A percentile compares a stretch with the other conserved stretches of the same genome.
Conservation (phyloP, 2,329 filamentous ascomycete species). For the Diaporthe ilicicola region DNA sequence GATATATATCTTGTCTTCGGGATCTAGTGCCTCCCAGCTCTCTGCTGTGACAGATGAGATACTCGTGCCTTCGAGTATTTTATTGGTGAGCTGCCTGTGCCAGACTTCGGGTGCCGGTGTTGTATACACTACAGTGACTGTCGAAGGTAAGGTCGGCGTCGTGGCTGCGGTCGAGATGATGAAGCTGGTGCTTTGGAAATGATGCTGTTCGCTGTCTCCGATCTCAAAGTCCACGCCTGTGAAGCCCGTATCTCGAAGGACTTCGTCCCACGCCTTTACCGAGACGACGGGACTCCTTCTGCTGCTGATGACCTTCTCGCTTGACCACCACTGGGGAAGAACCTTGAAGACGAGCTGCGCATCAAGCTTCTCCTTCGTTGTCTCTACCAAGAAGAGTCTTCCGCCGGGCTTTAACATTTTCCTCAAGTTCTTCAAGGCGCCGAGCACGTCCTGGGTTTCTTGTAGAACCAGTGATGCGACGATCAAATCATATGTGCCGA, state of each 20-base stretch:
- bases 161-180: not conserved
- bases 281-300: not conserved
- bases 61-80: not conserved
- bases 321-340: conserved; percentile 48
- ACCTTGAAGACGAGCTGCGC: conserved; percentile 43
- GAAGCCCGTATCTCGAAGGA: conserved; percentile 1
- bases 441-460: conserved; percentile 35
- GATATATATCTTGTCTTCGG: not conserved
- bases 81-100: not conserved
- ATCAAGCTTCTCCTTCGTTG: conserved; percentile 14
- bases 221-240: conserved; percentile 4
- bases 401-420: conserved; percentile 47
- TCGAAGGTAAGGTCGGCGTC: not conserved
- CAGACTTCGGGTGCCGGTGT: not conserved
- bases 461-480: conserved; percentile 43
- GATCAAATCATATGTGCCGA: conserved; percentile 41
- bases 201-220: not conserved
- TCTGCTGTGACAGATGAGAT: not conserved
- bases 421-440: conserved; percentile 38
- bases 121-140: not conserved
- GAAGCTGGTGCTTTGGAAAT: conserved; percentile 4
- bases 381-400: conserved; percentile 40
- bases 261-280: not conserved
- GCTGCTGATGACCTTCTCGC: conserved; percentile 28
- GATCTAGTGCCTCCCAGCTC: not conserved